Percentiles rank a stretch among this genome's conserved stretches.
phyloP scores from a whole-genome alignment of 805 yeast species.

The Teunomyces cretensis region DNA sequence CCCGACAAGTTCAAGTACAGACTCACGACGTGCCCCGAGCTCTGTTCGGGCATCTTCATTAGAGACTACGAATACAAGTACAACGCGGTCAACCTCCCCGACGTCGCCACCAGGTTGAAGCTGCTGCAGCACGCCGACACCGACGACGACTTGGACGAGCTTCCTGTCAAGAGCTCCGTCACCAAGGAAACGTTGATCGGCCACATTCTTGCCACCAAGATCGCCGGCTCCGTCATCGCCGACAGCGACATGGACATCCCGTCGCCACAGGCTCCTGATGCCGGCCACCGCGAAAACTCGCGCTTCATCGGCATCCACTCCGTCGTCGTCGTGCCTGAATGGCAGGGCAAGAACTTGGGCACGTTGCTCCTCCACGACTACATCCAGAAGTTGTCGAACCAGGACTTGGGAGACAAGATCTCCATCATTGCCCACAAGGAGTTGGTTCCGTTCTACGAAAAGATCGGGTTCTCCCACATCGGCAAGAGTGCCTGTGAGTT shows the following conservation, averaged over 20 bases:
- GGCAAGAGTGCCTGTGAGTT: conserved; percentile 63
- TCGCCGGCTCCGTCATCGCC: conserved; percentile 48
- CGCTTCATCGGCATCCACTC: conserved; percentile 79
- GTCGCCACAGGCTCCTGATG: conserved; percentile 25
- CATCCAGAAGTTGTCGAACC: conserved; percentile 84
- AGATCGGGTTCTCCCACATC: conserved; percentile 71
- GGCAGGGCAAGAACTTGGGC: conserved; percentile 81
- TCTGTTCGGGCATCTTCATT: conserved; percentile 83
- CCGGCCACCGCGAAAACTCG: conserved; percentile 77
- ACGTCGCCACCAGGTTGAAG: conserved; percentile 35
- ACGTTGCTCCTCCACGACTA: conserved; percentile 83
- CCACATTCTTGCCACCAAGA: conserved; percentile 78
- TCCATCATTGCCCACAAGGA: conserved; percentile 69
- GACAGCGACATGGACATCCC: conserved; percentile 64
- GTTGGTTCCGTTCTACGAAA: conserved; percentile 73
- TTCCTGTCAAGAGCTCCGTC: conserved; percentile 50
- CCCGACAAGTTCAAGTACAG: conserved; percentile 65
- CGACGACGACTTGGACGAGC: conserved; percentile 33
- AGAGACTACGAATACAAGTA: conserved; percentile 57
- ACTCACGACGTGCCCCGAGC: conserved; percentile 80
- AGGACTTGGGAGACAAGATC: conserved; percentile 78
- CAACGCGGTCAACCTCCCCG: conserved; percentile 42
- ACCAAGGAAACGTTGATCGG: conserved; percentile 69
- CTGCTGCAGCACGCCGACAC: conserved; percentile 7
- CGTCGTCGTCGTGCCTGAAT: conserved; percentile 71